phyloP scores from a whole-genome alignment of 306 rosid genomes.

The Rosa rugosa region DNA sequence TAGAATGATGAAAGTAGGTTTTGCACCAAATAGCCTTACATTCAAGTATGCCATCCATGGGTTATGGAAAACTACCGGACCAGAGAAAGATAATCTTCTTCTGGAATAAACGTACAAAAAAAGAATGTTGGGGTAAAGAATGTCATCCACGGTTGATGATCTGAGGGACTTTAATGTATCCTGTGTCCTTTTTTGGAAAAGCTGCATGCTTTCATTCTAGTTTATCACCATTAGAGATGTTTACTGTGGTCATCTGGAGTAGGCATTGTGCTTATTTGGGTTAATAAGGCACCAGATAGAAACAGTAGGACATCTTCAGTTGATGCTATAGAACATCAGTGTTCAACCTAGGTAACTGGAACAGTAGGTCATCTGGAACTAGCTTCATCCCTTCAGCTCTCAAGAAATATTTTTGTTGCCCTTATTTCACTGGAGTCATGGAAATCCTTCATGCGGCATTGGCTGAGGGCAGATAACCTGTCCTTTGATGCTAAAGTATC shows the following conservation, averaged over 20 bases:
- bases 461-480: slow-evolving; percentile 68
- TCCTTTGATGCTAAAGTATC: slow-evolving; percentile 56
- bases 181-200: background rate
- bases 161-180: background rate
- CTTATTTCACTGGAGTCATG: slow-evolving; percentile 85
- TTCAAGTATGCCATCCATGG: slow-evolving; percentile 61
- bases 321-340: background rate
- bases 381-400: slow-evolving; percentile 81
- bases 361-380: slow-evolving; percentile 37
- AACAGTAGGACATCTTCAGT: too few species aligned
- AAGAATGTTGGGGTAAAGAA: background rate
- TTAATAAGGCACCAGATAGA: too few species aligned
- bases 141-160: slow-evolving; percentile 40
- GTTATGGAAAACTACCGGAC: slow-evolving; percentile 47
- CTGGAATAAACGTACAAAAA: background rate
- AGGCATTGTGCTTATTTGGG: background rate
- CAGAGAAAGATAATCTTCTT: slow-evolving; percentile 19
- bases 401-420: slow-evolving; percentile 78
- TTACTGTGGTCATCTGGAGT: background rate
- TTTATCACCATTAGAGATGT: background rate
- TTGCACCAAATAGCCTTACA: slow-evolving; percentile 67
- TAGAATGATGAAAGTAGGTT: slow-evolving; percentile 62
- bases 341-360: background rate
- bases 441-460: slow-evolving; percentile 76
- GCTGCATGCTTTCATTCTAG: background rate